These are phyloP conservation scores for Cucurbita pepo DNA, from an alignment of 306 rosid species.

Conservation along the genomic window DNA sequence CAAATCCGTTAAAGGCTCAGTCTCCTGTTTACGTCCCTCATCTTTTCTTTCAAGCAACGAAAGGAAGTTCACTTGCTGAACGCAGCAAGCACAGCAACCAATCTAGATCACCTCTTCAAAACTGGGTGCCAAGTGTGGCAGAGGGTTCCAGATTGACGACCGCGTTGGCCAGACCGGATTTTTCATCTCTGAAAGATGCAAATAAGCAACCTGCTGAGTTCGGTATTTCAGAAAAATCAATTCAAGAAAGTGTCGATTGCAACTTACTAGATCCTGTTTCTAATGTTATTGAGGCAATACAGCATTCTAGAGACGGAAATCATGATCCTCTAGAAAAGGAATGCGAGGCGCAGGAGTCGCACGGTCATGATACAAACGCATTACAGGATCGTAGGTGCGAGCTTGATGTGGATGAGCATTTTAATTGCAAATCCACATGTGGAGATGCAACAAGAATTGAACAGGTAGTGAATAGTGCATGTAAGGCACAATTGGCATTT, in stretches of 20 bases:
- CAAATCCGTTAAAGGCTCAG: slow-evolving; percentile 22
- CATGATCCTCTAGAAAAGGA: slow-evolving; percentile 12
- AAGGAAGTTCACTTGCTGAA: slow-evolving; percentile 30
- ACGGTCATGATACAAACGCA: slow-evolving; percentile 8
- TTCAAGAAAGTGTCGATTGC: slow-evolving; percentile 14
- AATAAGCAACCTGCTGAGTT: slow-evolving; percentile 17
- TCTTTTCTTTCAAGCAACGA: slow-evolving; percentile 24
- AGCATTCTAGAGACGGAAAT: slow-evolving; percentile 1
- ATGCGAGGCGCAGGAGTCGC: slow-evolving; percentile 10
- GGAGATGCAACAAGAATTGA: slow-evolving; percentile 20
- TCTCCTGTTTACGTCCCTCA: slow-evolving; percentile 20
- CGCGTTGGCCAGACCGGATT: slow-evolving; percentile 16
- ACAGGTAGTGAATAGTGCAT: slow-evolving; percentile 34
- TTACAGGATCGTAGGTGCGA: slow-evolving; percentile 10
- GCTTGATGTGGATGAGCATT: slow-evolving; percentile 14
- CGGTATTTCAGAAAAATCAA: slow-evolving; percentile 13
- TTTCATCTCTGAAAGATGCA: slow-evolving; percentile 26
- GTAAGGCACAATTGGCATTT: slow-evolving; percentile 40
- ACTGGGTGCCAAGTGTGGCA: slow-evolving; percentile 55
- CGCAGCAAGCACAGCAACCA: slow-evolving; percentile 21
- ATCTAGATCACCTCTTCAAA: slow-evolving; percentile 37
- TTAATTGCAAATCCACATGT: slow-evolving; percentile 11
- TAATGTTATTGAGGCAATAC: slow-evolving; percentile 6
- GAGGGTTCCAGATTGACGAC: slow-evolving; percentile 24
- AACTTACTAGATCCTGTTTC: slow-evolving; percentile 22